Base-by-base conservation (phyloP, 306 rosid genomes). In the Gillenia trifoliata region DNA sequence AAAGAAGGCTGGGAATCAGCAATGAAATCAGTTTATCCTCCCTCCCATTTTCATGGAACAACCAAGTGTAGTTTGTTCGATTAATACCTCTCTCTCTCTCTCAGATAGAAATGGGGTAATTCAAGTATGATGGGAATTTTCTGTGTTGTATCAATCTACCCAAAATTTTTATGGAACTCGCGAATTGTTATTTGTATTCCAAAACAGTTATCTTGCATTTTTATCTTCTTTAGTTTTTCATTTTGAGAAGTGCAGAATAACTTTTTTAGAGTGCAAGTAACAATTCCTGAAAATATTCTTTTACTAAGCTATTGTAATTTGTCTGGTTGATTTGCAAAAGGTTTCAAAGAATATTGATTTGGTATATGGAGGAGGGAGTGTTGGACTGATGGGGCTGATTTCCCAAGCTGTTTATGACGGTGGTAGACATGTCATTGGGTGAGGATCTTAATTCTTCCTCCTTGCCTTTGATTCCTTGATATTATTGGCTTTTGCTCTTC, bases 321-420 rank as follows among this genome's bases (percentile, higher is more conserved):
- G 56, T 11, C 72, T 71, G 78, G 70, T 81, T 47, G 20, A 22
- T 73, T 76, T 8, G 56, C 4, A 17, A 79, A 65, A 93, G 98
- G 98, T 93, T 72, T 84, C 91, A 34, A 89, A 91, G 80, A 82
- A 93, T 82, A 93, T 93, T 83, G 98, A 93, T 85, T 81, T 93
- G 76, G 98, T 93, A 68, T 93, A 93, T 76, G 98, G 98, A 77
- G 98, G 98, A 76, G 98, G 98, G 19, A 93, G 98, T 85, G 84
- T 93, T 77, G 98, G 98, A 57, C 82, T 93, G 86, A 93, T 93
- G 98, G 98, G 98, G 28, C 82, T 89, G 84, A 85, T 93, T 68
- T 93, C 98, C 60, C 97, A 93, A 73, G 96, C 98, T 62, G 98
- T 93, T 43, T 83, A 87, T 52, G 80, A 87, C 71, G 98, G 98